Evolutionary conservation across 2,329 filamentous ascomycete genomes (phyloP).

Genomic region (Phialocephala subalpina): DNA sequence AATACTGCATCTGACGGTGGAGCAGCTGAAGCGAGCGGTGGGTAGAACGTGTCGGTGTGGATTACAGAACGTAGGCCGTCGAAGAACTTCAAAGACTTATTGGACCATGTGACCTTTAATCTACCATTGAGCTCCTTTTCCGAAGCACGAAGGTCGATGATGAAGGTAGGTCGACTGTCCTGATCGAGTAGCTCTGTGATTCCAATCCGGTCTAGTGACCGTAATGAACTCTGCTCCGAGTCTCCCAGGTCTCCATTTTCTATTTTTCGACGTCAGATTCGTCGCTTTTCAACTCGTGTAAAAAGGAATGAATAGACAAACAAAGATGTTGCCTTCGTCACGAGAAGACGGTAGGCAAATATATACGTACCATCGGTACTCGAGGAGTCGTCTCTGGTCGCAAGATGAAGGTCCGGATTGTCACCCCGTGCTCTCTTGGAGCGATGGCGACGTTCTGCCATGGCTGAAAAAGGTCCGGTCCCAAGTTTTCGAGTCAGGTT

Average conservation of each 20-base stretch:
- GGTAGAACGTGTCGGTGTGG: slow-evolving; percentile 34
- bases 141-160: slow-evolving; percentile 32
- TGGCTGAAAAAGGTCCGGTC: background rate
- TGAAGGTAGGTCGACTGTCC: slow-evolving; percentile 36
- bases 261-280: background rate
- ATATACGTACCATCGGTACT: background rate
- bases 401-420: background rate
- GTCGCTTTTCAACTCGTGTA: background rate
- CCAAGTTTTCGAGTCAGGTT: background rate
- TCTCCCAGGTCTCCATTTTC: background rate
- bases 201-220: slow-evolving; percentile 20
- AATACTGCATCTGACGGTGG: slow-evolving; percentile 13
- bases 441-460: background rate
- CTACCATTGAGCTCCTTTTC: slow-evolving; percentile 24
- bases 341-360: too few species aligned
- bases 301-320: too few species aligned
- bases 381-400: background rate
- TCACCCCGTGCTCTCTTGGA: slow-evolving; percentile 18
- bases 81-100: slow-evolving; percentile 34
- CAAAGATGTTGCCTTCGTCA: too few species aligned
- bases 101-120: slow-evolving; percentile 30
- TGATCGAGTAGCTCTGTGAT: slow-evolving; percentile 36
- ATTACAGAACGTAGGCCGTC: slow-evolving; percentile 33
- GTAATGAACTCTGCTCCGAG: background rate
- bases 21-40: background rate